Evolutionary conservation across 2,329 filamentous ascomycete genomes (phyloP).

Genomic region (Cadophora gregata): DNA sequence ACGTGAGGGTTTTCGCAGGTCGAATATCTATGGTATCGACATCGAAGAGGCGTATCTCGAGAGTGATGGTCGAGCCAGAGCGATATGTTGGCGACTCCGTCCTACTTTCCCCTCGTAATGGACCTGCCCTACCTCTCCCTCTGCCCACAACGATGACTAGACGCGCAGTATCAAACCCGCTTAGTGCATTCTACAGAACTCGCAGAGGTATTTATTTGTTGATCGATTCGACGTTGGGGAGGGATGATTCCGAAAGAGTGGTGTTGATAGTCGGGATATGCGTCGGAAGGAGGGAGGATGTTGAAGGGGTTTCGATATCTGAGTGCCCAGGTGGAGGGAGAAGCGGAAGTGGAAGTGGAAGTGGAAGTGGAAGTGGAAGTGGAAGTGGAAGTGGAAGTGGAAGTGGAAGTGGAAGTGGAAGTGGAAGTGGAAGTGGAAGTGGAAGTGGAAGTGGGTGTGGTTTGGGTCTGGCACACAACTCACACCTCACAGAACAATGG

Average conservation of each 20-base stretch:
- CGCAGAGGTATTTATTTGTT: not conserved
- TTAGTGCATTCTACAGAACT: slow-evolving; percentile 24
- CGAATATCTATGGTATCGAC: slow-evolving; percentile 34
- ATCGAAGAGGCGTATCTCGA: slow-evolving; percentile 34
- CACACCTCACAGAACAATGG: slow-evolving; percentile 2
- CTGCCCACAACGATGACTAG: slow-evolving; percentile 18
- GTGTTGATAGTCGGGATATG: slow-evolving; percentile 11
- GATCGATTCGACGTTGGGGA: not conserved
- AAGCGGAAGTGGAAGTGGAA: too few species aligned
- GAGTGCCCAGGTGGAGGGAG: slow-evolving; percentile 10
- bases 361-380: too few species aligned
- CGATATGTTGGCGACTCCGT: slow-evolving; percentile 25
- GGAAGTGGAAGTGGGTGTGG: not conserved
- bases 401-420: too few species aligned
- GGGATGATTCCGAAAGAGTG: not conserved
- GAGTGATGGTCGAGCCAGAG: slow-evolving; percentile 20
- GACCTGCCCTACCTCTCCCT: slow-evolving; percentile 6
- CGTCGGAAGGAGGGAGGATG: slow-evolving; percentile 4
- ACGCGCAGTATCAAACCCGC: slow-evolving; percentile 19
- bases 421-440: too few species aligned
- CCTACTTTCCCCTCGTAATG: slow-evolving; percentile 26
- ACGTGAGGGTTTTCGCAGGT: slow-evolving; percentile 26
- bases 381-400: too few species aligned
- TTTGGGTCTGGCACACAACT: slow-evolving; percentile 6
- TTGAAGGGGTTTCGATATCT: slow-evolving; percentile 16